Evolutionary conservation across 345 rosid species (phyloP).

Genomic region (Pelargonium nanum): DNA sequence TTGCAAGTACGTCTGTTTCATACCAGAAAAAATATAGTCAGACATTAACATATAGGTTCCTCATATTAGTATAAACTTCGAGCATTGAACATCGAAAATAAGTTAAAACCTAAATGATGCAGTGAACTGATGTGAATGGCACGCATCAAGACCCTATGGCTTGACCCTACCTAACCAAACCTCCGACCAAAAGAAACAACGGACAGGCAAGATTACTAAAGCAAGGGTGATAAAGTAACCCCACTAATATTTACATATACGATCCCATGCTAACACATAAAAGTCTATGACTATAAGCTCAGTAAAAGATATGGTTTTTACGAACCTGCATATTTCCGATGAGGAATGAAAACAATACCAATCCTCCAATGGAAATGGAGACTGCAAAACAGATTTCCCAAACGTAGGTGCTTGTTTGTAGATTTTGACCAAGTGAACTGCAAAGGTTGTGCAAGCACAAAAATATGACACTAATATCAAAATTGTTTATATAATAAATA

Average conservation of each 20-base stretch:
- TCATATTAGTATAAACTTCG: not conserved
- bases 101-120: not conserved
- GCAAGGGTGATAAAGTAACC: not conserved
- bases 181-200: no score
- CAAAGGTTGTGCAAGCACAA: not conserved
- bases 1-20: constrained; percentile 19
- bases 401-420: not conserved
- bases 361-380: constrained; percentile 1
- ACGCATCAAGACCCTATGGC: no score
- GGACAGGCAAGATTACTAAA: no score
- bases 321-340: constrained; percentile 5
- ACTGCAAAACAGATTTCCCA: constrained; percentile 2
- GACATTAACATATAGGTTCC: not conserved
- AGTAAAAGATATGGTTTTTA: not conserved
- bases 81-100: not conserved
- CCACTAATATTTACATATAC: not conserved
- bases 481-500: not conserved
- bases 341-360: constrained; percentile 1
- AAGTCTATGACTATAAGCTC: not conserved
- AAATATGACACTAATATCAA: not conserved
- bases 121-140: not conserved
- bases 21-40: not conserved
- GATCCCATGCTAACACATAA: not conserved
- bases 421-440: constrained; percentile 4
- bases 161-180: no score